phyloP scores from a whole-genome alignment of 2,329 filamentous ascomycete genomes.

The Aureobasidium zeae region DNA sequence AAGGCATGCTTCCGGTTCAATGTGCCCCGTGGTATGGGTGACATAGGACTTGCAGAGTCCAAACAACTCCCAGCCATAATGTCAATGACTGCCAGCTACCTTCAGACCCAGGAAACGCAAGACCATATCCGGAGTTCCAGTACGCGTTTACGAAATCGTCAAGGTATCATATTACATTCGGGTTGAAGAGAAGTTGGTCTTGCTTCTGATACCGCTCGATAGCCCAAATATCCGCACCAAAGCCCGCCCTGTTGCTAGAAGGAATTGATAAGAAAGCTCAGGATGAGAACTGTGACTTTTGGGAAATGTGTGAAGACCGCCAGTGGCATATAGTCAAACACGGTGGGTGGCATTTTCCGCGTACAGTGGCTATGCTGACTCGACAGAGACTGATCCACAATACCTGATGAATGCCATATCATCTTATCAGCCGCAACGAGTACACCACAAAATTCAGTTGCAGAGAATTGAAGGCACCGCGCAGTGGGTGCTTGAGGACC shows the following conservation, averaged over 20 bases:
- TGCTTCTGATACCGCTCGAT: neutral
- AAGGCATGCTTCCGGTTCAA: conserved; percentile 14
- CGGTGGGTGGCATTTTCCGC: neutral
- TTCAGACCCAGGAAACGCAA: neutral
- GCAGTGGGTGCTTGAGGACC: neutral
- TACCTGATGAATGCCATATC: neutral
- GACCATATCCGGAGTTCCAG: neutral
- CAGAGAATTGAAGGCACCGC: neutral
- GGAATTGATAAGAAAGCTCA: neutral
- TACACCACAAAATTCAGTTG: neutral
- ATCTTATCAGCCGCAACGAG: neutral
- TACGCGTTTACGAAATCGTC: neutral
- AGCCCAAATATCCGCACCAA: too few relatives aligned
- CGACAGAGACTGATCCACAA: neutral
- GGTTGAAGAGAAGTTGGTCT: neutral
- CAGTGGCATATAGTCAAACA: neutral
- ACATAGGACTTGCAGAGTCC: neutral
- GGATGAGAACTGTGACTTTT: neutral
- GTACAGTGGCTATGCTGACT: neutral
- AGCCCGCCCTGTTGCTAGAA: too few relatives aligned
- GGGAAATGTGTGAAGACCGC: neutral
- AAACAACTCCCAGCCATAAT: neutral
- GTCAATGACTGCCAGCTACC: neutral
- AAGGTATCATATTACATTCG: conserved; percentile 7
- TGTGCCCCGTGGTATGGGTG: conserved; percentile 1